Evolutionary conservation across 2,329 filamentous ascomycete genomes (phyloP).

Genomic region (Biscogniauxia sp.): DNA sequence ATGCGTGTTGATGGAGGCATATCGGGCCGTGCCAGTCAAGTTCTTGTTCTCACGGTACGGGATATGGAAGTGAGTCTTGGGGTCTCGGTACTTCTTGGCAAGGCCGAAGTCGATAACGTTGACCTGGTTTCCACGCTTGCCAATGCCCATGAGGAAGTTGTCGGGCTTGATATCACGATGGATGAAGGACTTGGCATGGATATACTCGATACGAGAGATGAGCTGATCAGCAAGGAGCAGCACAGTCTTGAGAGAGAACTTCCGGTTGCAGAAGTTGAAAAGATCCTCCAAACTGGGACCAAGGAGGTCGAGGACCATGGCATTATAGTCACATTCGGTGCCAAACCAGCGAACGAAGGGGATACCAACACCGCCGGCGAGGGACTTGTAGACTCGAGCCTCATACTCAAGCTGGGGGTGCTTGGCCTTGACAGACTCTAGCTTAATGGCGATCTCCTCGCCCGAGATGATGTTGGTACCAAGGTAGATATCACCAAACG

Average conservation of each 20-base stretch:
- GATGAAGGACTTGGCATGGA: slow-evolving; percentile 99
- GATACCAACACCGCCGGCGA: slow-evolving; percentile 95
- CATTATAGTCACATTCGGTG: slow-evolving; percentile 99
- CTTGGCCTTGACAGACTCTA: slow-evolving; percentile 99
- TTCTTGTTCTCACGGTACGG: slow-evolving; percentile 99
- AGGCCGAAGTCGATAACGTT: slow-evolving; percentile 99
- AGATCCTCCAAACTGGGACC: slow-evolving; percentile 95
- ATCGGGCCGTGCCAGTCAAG: slow-evolving; percentile 96
- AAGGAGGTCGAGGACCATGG: slow-evolving; percentile 97
- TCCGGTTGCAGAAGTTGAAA: slow-evolving; percentile 99
- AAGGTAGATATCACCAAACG: slow-evolving; percentile 97
- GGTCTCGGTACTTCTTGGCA: slow-evolving; percentile 99
- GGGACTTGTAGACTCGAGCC: slow-evolving; percentile 84
- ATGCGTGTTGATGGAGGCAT: slow-evolving; percentile 98
- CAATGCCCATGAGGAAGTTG: slow-evolving; percentile 99
- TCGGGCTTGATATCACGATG: slow-evolving; percentile 99
- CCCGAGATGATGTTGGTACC: slow-evolving; percentile 99
- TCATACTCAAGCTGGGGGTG: slow-evolving; percentile 99
- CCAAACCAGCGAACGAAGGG: slow-evolving; percentile 99
- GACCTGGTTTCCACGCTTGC: slow-evolving; percentile 98
- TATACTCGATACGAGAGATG: slow-evolving; percentile 99
- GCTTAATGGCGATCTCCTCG: slow-evolving; percentile 99
- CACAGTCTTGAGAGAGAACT: slow-evolving; percentile 98
- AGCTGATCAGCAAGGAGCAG: slow-evolving; percentile 94
- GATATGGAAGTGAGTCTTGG: slow-evolving; percentile 99